Evolutionary conservation across 306 rosid genomes (phyloP), one percentile per base, ranked within the genome.

Genomic region (Arachis stenosperma): DNA sequence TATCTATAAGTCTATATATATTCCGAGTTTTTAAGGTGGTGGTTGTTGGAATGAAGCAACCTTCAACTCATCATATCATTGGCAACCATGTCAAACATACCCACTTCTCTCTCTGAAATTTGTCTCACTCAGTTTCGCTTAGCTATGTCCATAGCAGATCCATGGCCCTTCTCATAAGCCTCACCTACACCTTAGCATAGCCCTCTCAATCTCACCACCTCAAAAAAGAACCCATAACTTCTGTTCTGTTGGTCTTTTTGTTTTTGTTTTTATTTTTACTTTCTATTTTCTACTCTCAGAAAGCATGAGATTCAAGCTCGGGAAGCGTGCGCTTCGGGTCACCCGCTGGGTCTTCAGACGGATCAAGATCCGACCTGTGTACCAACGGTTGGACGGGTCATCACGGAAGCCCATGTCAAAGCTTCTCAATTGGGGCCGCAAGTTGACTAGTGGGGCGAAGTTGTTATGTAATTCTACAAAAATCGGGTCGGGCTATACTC

Each of bases 121-220:
- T 86, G 90, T 63, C 83, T 87, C 62, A 70, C 90, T 11, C 82
- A 68, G 48, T 91, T 68, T 30, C 91, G 91, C 3, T 80, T 89
- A 5, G 77, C 87, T 74, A 92, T 92, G 83, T 92, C 96, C 77
- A 82, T 62, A 0, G 88, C 98, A 6, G 93, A 90, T 64, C 94
- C 94, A 9, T 88, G 94, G 90, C 87, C 88, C 9, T 91, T 88
- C 52, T 93, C 87, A 9, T 86, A 29, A 77, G 5, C 71, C 69
- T 15, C 62, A 33, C 63, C 44, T 33, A 2, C 12, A 54, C 2
- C 6, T 70, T 67, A 56, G 42, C 67, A 41, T 52, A 75, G 15
- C 40, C 65, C 5, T 15, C 55, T 33, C 37, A 33, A 33, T 4
- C 4, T 33, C 37, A 33, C 37, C 37, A 33, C 4, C 37, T 33